Percentiles rank a stretch among this genome's conserved stretches.
Evolutionary conservation across 2,329 filamentous ascomycete species (phyloP).

Genomic region (Paecilomyces niveus): DNA sequence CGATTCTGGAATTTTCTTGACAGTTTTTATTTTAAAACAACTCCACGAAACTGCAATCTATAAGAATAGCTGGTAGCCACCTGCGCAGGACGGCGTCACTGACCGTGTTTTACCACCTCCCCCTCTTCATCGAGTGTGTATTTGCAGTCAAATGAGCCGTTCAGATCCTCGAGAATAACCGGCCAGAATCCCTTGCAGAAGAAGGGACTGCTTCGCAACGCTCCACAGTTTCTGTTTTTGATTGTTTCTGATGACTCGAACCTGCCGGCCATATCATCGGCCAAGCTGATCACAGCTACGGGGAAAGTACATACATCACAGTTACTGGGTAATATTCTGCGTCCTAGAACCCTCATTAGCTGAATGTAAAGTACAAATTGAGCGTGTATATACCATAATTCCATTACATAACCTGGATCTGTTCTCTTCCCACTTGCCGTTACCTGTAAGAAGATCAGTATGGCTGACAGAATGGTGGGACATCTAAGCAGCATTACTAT

Average conservation of each 20-base stretch:
- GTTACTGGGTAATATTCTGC: not conserved
- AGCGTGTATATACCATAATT: not conserved
- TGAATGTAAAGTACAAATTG: not conserved
- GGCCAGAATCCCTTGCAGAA: constrained; percentile 6
- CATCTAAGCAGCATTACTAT: not conserved
- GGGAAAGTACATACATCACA: not conserved
- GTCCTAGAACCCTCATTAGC: not conserved
- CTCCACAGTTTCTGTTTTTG: not conserved
- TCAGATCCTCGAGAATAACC: constrained; percentile 10
- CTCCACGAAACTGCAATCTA: constrained; percentile 13
- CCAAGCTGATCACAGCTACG: not conserved
- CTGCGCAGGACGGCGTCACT: not conserved
- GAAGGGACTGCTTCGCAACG: not conserved
- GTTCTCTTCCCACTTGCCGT: not conserved
- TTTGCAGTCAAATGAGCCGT: constrained; percentile 13
- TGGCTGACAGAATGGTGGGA: not conserved
- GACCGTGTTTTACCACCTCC: not conserved
- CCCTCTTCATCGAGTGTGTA: constrained; percentile 4
- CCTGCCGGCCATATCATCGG: not conserved
- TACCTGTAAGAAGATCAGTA: not conserved
- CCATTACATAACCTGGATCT: not conserved
- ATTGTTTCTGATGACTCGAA: not conserved
- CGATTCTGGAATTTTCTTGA: not conserved
- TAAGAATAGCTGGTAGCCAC: not conserved
- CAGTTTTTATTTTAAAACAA: constrained; percentile 17